Base-by-base conservation (phyloP, 495 filamentous ascomycete species). In the Xylaria grammica region DNA sequence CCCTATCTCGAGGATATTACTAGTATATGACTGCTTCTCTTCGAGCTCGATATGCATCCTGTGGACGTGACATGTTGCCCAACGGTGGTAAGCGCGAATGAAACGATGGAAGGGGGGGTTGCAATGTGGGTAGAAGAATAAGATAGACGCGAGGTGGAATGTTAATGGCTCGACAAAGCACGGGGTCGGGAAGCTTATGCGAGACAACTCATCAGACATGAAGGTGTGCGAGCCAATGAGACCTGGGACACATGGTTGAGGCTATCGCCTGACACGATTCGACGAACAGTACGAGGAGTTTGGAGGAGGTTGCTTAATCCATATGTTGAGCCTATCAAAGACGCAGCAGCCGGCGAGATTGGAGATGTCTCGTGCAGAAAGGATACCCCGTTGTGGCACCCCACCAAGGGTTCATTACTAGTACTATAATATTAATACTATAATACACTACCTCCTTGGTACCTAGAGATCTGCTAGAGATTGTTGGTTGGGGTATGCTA, bases 121-220 rank as follows among this genome's bases (percentile, higher is more conserved):
- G 67, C 69, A 52, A 67, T 69, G 42, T 65, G 40, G 58, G 53
- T 30, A 45, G 20, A 45, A 36, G 30, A 40, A 57, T 26, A 24
- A 68, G 67, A 60, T 69, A 69, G 67, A 61, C 63, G 69, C 65
- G 50, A 51, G 36, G 51, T 55, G 57, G 55, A 60, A 64, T 20
- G 7, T 69, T 49, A 74, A 55, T 69, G 71, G 71, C 42, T 46
- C 22, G 60, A 60, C 29, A 36, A 40, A 22, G 60, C 57, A 66
- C 55, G 60, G 58, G 58, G 60, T 58, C 53, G 51, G 67, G 64
- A 61, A 42, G 46, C 29, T 60, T 56, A 74, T 74, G 71, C 71
- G 68, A 65, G 69, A 74, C 71, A 74, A 74, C 69, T 74, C 71
- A 74, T 72, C 69, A 61, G 66, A 64, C 59, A 69, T 60, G 62